Conservation (phyloP, 495 filamentous ascomycete species). For the Aspergillus egyptiacus region DNA sequence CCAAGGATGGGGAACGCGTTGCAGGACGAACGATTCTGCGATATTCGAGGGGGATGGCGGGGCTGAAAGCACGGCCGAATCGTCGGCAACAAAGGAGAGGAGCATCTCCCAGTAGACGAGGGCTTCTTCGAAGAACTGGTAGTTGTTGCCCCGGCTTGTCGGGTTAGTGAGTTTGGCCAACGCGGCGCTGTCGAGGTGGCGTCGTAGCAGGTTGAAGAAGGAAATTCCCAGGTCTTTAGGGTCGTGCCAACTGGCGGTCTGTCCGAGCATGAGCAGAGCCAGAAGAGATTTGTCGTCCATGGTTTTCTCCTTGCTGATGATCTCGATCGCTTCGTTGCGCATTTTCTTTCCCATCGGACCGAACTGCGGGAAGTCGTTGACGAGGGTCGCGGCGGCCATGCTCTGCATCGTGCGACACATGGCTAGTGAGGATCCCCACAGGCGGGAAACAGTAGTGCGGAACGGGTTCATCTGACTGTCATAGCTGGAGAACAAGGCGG, state of each 20-base stretch:
- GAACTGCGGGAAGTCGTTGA: slow-evolving; percentile 52
- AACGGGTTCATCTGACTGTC: slow-evolving; percentile 56
- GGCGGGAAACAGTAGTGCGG: slow-evolving; percentile 47
- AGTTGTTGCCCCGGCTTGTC: slow-evolving; percentile 36
- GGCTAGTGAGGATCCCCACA: slow-evolving; percentile 51
- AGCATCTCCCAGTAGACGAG: slow-evolving; percentile 59
- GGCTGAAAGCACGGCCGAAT: slow-evolving; percentile 29
- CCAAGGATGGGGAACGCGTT: slow-evolving; percentile 52
- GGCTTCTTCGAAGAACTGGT: slow-evolving; percentile 53
- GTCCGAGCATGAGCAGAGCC: slow-evolving; percentile 49
- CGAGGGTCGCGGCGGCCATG: slow-evolving; percentile 55
- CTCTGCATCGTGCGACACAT: slow-evolving; percentile 57
- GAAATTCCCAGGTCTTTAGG: slow-evolving; percentile 48
- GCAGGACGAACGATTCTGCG: slow-evolving; percentile 30
- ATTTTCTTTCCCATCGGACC: slow-evolving; percentile 45
- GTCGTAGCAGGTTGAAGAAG: slow-evolving; percentile 41
- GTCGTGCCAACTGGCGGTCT: slow-evolving; percentile 54
- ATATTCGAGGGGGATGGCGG: slow-evolving; percentile 13
- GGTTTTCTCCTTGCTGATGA: slow-evolving; percentile 40
- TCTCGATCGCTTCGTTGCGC: slow-evolving; percentile 45
- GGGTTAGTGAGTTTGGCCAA: slow-evolving; percentile 12
- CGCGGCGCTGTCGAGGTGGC: slow-evolving; percentile 34
- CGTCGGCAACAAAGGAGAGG: slow-evolving; percentile 50
- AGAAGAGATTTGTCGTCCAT: slow-evolving; percentile 47
- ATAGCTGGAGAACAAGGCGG: slow-evolving; percentile 52